A percentile compares a stretch with the other conserved stretches of the same genome.
Conservation (phyloP, 441 rosid genomes). For the Syzygium syzygioides region DNA sequence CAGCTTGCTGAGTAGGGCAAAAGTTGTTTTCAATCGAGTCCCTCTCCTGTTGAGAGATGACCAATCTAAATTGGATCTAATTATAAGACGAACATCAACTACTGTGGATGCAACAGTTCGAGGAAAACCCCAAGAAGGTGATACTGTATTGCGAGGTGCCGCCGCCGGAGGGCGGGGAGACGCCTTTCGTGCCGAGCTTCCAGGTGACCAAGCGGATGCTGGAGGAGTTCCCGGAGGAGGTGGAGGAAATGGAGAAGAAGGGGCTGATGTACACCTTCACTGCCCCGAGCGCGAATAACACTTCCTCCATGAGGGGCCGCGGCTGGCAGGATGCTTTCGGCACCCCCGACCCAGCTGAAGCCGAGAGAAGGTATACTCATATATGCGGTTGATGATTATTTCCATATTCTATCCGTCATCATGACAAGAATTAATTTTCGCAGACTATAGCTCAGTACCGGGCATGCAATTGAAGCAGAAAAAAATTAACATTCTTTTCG, state of each 20-base stretch:
- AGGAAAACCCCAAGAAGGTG: constrained; percentile 39
- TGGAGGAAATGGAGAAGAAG: constrained; percentile 50
- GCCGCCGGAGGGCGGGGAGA: constrained; percentile 61
- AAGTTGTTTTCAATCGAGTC: background rate
- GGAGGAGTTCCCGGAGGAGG: constrained; percentile 42
- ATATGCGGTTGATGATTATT: background rate
- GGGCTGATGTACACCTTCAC: constrained; percentile 47
- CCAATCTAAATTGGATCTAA: background rate
- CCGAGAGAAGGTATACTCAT: constrained; percentile 32
- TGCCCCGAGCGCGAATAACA: constrained; percentile 28
- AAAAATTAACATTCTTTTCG: background rate
- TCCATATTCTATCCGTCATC: background rate
- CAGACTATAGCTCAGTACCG: background rate
- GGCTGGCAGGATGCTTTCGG: constrained; percentile 64
- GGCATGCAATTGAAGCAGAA: background rate
- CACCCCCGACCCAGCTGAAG: constrained; percentile 42
- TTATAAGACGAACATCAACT: background rate
- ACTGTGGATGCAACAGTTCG: constrained; percentile 25
- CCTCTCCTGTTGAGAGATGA: background rate
- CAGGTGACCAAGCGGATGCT: constrained; percentile 41
- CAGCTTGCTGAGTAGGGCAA: background rate
- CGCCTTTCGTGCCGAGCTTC: constrained; percentile 72
- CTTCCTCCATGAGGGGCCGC: constrained; percentile 54
- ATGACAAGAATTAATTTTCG: background rate
- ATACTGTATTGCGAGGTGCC: constrained; percentile 54